Evolutionary conservation across 23 red algal genomes (phyloP).

Genomic region (Gracilaria vermiculophylla): DNA sequence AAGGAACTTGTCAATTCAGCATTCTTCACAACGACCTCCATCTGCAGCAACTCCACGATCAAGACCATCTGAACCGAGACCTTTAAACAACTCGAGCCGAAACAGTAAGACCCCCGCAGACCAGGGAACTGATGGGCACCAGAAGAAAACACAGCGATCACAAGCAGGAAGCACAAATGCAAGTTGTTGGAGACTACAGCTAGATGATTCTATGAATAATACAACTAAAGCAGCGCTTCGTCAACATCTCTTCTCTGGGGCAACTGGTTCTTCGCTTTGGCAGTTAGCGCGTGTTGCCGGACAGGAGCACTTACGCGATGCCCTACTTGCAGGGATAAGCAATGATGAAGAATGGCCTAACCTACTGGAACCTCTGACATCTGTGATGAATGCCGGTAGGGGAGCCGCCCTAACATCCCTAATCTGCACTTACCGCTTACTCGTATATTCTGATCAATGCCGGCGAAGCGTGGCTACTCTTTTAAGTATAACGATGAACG

Average conservation of each 20-base stretch:
- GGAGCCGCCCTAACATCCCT: background rate
- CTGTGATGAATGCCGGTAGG: background rate
- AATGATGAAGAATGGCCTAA: background rate
- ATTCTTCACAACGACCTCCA: background rate
- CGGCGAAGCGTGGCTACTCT: background rate
- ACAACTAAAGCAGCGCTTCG: background rate
- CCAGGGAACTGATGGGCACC: background rate
- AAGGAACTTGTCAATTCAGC: background rate
- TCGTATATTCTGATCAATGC: conserved; percentile 11
- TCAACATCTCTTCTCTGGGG: background rate
- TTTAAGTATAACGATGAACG: background rate
- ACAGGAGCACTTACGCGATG: background rate
- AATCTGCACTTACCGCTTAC: background rate
- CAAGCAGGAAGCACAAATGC: background rate
- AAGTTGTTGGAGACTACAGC: background rate
- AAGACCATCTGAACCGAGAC: background rate
- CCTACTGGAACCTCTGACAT: background rate
- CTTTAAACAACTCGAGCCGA: background rate
- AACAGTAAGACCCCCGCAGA: background rate
- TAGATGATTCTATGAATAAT: conserved; percentile 1
- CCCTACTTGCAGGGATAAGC: background rate
- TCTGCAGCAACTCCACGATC: background rate
- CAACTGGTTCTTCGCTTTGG: background rate
- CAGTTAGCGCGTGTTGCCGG: conserved; percentile 1
- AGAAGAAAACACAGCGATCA: background rate